phyloP scores from a whole-genome alignment of 495 filamentous ascomycete genomes.

The Aspergillus sclerotioniger region DNA sequence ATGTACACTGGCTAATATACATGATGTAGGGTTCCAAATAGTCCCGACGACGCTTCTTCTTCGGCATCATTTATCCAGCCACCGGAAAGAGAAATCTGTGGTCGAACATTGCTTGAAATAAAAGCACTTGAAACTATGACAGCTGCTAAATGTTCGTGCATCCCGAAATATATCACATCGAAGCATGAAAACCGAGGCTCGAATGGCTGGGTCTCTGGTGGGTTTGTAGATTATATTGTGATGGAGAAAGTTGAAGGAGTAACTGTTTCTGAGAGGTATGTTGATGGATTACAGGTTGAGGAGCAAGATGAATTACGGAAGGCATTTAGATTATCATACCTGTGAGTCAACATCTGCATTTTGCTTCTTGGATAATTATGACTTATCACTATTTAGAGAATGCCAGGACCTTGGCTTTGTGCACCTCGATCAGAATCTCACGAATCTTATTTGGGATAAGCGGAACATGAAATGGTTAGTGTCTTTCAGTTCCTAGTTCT shows the following conservation, averaged over 20 bases:
- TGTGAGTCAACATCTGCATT: neutral
- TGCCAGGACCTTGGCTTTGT: constrained; percentile 4
- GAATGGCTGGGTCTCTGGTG: neutral
- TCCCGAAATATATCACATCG: constrained; percentile 6
- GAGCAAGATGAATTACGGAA: neutral
- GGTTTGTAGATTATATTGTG: constrained; percentile 4
- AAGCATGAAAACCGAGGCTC: constrained; percentile 6
- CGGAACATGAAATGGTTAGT: constrained; percentile 10
- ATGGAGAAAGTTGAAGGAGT: constrained; percentile 4
- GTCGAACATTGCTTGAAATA: neutral
- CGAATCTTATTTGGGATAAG: constrained; percentile 13
- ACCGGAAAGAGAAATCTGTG: constrained; percentile 8
- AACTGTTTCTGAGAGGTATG: constrained; percentile 1
- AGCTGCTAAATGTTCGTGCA: neutral
- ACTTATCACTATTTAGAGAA: neutral
- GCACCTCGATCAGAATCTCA: neutral
- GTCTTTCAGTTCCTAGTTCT: neutral
- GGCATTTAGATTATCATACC: constrained; percentile 3
- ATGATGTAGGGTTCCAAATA: constrained; percentile 8
- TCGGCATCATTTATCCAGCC: neutral
- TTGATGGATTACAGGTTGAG: neutral
- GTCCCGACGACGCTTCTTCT: neutral
- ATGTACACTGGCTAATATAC: constrained; percentile 2
- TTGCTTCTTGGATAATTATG: neutral
- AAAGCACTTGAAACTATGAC: neutral